Evolutionary conservation across 1,139 yeast genomes (phyloP), one percentile per base, ranked within the genome.

Genomic region (Groenewaldozyma sp.): DNA sequence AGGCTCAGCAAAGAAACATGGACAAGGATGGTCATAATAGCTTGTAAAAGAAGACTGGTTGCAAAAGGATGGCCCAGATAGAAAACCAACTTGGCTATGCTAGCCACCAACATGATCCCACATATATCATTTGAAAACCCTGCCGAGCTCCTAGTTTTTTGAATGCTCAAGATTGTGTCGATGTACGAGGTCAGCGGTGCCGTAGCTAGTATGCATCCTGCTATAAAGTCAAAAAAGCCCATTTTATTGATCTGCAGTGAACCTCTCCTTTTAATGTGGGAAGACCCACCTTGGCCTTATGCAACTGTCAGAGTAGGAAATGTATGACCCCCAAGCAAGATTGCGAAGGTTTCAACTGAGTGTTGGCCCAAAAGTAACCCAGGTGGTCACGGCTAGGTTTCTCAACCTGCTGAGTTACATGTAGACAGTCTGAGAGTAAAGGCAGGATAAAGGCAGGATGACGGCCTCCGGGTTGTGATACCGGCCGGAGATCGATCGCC

Each of bases 111-210:
- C 95, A 87, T 86, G 9, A 94, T 83, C 13, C 88, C 91, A 62
- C 95, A 87, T 11, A 87, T 82, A 59, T 87, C 96, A 18, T 86
- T 68, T 5, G 93, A 79, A 56, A 86, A 86, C 22, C 96, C 96
- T 26, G 73, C 68, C 1, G 91, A 74, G 1, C 87, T 71, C 54
- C 76, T 67, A 33, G 74, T 72, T 37, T 70, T 65, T 50, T 76
- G 71, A 13, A 87, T 84, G 45, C 82, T 71, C 41, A 76, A 65
- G 32, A 87, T 74, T 0, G 95, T 84, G 19, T 93, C 75, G 2
- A 95, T 94, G 54, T 87, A 87, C 5, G 95, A 82, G 44, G 86
- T 73, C 33, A 87, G 57, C 2, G 96, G 96, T 13, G 88, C 74
- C 56, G 82, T 73, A 44, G 68, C 51, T 26, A 57, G 46, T 18